phyloP scores from a whole-genome alignment of 148 eudicot species.

The Salicornia ramosissima region DNA sequence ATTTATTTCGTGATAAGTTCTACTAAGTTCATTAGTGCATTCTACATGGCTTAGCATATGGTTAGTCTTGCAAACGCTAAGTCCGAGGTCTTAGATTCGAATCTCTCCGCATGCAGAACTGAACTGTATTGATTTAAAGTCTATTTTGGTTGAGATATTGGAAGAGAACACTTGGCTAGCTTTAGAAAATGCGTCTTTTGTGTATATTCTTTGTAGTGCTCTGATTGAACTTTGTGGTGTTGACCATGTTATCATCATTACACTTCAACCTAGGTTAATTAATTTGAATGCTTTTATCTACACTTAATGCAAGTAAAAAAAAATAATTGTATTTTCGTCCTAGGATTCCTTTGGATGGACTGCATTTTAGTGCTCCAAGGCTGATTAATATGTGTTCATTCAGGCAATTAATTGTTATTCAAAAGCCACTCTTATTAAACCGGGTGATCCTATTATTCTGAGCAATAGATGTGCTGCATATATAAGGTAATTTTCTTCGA shows the following conservation, averaged over 20 bases:
- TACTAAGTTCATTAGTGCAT: no score
- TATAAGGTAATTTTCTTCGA: constrained; percentile 52
- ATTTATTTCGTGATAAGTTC: no score
- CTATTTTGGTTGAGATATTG: neutral
- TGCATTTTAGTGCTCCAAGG: constrained; percentile 2
- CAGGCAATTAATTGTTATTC: constrained; percentile 85
- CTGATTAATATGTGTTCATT: constrained; percentile 21
- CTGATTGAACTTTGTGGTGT: neutral
- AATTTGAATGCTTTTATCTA: neutral
- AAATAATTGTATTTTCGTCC: neutral
- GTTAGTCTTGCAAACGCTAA: no score
- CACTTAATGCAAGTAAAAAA: neutral
- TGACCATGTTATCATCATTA: neutral
- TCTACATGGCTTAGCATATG: no score
- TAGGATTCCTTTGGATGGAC: neutral
- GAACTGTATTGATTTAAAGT: neutral
- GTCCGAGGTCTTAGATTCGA: no score
- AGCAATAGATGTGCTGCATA: constrained; percentile 92
- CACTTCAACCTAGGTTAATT: neutral
- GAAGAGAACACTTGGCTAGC: neutral
- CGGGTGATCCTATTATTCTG: constrained; percentile 68
- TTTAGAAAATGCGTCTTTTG: neutral
- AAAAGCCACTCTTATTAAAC: constrained; percentile 68
- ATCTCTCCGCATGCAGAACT: no score
- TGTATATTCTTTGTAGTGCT: neutral